Conservation (phyloP, 441 rosid species). For the Cnidoscolus chayamansa region DNA sequence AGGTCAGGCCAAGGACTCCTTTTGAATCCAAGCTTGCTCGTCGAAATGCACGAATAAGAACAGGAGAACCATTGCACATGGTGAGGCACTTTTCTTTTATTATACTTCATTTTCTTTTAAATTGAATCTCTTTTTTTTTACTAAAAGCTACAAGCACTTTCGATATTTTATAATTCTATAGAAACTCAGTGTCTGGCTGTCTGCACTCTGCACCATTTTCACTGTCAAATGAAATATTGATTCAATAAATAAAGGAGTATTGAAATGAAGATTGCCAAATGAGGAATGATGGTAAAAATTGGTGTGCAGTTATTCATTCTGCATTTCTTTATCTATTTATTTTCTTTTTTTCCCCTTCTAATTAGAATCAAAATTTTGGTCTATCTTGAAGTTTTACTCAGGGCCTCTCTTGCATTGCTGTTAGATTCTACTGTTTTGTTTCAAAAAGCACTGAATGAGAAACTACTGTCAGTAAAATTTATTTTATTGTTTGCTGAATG, state of each 20-base stretch:
- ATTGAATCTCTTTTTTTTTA: background rate
- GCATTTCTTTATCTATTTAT: background rate
- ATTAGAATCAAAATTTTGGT: background rate
- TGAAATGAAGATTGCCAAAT: background rate
- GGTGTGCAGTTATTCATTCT: background rate
- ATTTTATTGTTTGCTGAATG: too few species aligned
- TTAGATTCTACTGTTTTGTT: too few species aligned
- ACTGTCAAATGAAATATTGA: background rate
- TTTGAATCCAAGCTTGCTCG: constrained; percentile 96
- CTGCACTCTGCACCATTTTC: background rate
- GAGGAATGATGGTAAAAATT: background rate
- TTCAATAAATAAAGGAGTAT: background rate
- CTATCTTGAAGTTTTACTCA: background rate
- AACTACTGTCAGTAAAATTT: too few species aligned
- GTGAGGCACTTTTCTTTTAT: constrained; percentile 30
- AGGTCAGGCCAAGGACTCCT: constrained; percentile 93
- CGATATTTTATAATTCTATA: background rate
- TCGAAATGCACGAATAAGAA: constrained; percentile 77
- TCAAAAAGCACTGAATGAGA: too few species aligned
- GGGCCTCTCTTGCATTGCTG: too few species aligned
- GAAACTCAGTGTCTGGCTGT: background rate
- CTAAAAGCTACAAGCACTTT: background rate
- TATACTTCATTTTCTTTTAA: background rate
- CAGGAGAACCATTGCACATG: constrained; percentile 63
- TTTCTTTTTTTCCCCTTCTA: too few species aligned